Evolutionary conservation across 345 rosid genomes (phyloP).

Genomic region (Pugionium cornutum): DNA sequence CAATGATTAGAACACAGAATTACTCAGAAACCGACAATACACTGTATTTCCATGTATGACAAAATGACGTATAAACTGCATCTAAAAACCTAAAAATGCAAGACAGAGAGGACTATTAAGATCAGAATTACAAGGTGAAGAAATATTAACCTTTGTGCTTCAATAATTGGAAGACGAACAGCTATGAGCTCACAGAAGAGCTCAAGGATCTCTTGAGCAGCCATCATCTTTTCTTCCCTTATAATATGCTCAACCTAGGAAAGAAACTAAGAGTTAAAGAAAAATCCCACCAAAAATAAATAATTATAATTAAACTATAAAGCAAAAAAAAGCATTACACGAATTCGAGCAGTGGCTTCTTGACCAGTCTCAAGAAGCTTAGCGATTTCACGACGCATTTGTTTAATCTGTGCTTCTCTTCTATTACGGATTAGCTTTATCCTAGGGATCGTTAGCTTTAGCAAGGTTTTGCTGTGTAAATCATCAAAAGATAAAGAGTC

Average conservation of each 20-base stretch:
- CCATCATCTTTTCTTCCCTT: conserved; percentile 98
- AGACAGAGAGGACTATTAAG: background rate
- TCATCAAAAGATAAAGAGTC: background rate
- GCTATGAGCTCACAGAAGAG: conserved; percentile 81
- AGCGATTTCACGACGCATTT: conserved; percentile 92
- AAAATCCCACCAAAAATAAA: background rate
- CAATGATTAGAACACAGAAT: background rate
- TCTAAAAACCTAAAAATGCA: background rate
- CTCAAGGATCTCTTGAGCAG: conserved; percentile 95
- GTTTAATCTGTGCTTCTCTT: conserved; percentile 85
- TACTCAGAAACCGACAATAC: conserved; percentile 13
- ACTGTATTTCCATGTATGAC: background rate
- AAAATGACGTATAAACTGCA: background rate
- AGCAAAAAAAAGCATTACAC: conserved; percentile 46
- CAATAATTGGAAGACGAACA: conserved; percentile 93
- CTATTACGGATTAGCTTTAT: conserved; percentile 82
- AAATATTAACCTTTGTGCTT: conserved; percentile 69
- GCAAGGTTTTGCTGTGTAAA: conserved; percentile 74
- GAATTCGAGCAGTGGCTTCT: conserved; percentile 97
- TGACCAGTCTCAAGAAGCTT: conserved; percentile 98
- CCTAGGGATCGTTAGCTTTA: conserved; percentile 61
- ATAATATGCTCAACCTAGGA: conserved; percentile 87
- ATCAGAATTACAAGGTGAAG: background rate
- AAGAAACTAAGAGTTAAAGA: conserved; percentile 3
- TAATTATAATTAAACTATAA: background rate